phyloP scores from a whole-genome alignment of 331 rosid genomes.

The Prunus yedoensis region DNA sequence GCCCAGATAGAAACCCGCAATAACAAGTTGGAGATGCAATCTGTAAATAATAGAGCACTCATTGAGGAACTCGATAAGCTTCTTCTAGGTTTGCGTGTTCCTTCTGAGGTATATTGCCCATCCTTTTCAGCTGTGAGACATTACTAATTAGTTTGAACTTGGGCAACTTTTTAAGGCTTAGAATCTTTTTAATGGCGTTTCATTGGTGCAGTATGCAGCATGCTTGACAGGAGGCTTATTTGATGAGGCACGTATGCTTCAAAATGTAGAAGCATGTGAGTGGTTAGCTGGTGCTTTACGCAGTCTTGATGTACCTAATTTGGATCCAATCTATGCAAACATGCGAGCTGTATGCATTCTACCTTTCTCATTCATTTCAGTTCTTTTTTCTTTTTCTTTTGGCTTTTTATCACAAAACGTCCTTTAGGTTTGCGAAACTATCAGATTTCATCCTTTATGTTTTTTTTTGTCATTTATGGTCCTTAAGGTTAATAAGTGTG shows the following conservation, averaged over 20 bases:
- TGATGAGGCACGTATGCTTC: constrained; percentile 74
- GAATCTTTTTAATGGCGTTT: constrained; percentile 39
- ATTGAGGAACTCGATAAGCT: constrained; percentile 88
- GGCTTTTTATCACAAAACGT: no score
- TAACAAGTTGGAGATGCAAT: constrained; percentile 92
- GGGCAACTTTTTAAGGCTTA: constrained; percentile 20
- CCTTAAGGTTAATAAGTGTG: no score
- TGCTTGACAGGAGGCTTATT: constrained; percentile 80
- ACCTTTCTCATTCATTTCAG: constrained; percentile 22
- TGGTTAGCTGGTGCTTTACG: constrained; percentile 81
- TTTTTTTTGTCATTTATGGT: no score
- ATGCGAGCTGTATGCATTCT: constrained; percentile 78
- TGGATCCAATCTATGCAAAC: constrained; percentile 71
- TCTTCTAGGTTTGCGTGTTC: constrained; percentile 70
- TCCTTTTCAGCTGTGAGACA: constrained; percentile 17
- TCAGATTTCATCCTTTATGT: no score
- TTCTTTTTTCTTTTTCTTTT: not conserved
- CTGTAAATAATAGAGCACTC: constrained; percentile 77
- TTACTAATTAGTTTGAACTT: constrained; percentile 20
- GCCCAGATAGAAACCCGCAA: constrained; percentile 90
- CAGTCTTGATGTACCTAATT: constrained; percentile 57
- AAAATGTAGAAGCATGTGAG: constrained; percentile 84
- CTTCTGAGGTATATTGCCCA: constrained; percentile 65
- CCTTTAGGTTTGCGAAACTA: no score
- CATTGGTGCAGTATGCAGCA: constrained; percentile 62